A percentile compares a stretch with the other conserved stretches of the same genome.
Evolutionary conservation across 257 asterid genomes (phyloP).

Genomic region (Plantago ovata): DNA sequence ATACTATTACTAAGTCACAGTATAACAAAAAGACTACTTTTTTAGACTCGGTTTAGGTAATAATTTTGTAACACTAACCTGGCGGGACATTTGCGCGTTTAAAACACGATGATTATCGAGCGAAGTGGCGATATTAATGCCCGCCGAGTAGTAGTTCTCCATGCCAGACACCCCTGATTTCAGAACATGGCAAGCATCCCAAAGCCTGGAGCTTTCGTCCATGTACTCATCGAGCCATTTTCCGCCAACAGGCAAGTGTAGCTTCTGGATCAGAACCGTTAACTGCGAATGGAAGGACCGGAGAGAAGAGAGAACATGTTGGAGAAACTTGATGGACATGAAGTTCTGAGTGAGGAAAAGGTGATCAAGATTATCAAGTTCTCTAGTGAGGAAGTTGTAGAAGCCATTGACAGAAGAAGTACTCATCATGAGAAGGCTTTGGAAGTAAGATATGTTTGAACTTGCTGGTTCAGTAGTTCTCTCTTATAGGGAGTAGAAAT

Average conservation of each 20-base stretch:
- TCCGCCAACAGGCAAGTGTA: conserved; percentile 62
- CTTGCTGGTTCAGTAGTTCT: background rate
- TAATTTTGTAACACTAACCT: conserved; percentile 27
- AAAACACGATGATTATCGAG: conserved; percentile 40
- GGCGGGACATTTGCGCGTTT: conserved; percentile 61
- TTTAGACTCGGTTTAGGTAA: background rate
- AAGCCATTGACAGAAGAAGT: conserved; percentile 51
- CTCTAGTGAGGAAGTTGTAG: conserved; percentile 47
- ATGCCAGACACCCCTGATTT: conserved; percentile 52
- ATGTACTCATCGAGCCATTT: conserved; percentile 79
- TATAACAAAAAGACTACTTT: background rate
- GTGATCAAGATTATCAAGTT: conserved; percentile 56
- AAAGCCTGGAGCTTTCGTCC: conserved; percentile 79
- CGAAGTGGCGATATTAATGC: conserved; percentile 37
- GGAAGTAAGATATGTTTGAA: too few relatives aligned
- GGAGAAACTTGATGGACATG: conserved; percentile 60
- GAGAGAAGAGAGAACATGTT: conserved; percentile 51
- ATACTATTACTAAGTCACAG: background rate
- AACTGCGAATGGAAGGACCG: conserved; percentile 59
- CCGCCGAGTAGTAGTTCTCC: conserved; percentile 49
- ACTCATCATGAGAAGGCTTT: conserved; percentile 58
- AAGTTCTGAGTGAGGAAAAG: conserved; percentile 45
- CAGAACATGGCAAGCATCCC: conserved; percentile 61
- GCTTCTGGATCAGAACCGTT: conserved; percentile 43
- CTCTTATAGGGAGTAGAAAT: background rate